Evolutionary conservation across 495 filamentous ascomycete genomes (phyloP).

Genomic region (Penicillium diatomitis): DNA sequence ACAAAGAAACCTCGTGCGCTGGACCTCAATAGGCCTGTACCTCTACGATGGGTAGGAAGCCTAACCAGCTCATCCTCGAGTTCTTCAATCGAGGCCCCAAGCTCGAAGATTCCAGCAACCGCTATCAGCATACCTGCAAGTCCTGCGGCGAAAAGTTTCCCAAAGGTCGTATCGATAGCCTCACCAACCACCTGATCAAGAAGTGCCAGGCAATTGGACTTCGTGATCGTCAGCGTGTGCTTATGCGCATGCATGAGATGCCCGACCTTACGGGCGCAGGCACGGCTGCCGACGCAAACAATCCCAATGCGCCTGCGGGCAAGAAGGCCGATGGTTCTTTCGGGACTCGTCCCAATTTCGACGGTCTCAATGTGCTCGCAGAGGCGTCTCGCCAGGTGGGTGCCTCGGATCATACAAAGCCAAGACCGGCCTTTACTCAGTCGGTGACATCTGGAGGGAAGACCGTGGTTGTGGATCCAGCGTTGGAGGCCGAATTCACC

Average conservation of each 20-base stretch:
- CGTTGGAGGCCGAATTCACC: slow-evolving; percentile 39
- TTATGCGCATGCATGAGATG: slow-evolving; percentile 48
- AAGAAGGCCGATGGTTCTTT: slow-evolving; percentile 31
- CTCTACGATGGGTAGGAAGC: slow-evolving; percentile 63
- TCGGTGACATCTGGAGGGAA: slow-evolving; percentile 40
- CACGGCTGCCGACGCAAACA: slow-evolving; percentile 18
- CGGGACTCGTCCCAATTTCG: slow-evolving; percentile 49
- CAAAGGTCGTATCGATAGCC: slow-evolving; percentile 72
- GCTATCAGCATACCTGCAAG: slow-evolving; percentile 82
- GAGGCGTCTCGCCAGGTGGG: slow-evolving; percentile 70
- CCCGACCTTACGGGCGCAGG: slow-evolving; percentile 31
- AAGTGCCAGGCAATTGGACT: slow-evolving; percentile 68
- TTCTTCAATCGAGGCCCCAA: slow-evolving; percentile 78
- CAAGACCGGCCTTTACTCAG: slow-evolving; percentile 33
- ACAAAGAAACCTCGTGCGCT: neutral
- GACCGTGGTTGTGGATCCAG: slow-evolving; percentile 39
- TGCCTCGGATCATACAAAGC: slow-evolving; percentile 37
- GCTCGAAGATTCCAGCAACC: slow-evolving; percentile 74
- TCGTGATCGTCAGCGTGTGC: slow-evolving; percentile 55
- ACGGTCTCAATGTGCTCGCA: slow-evolving; percentile 69
- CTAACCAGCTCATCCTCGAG: slow-evolving; percentile 71
- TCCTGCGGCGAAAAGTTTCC: slow-evolving; percentile 76
- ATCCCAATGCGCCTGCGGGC: slow-evolving; percentile 22
- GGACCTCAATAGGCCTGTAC: neutral
- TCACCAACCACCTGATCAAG: slow-evolving; percentile 69